Conservation (phyloP, 2,329 filamentous ascomycete genomes). For the Aspergillus quadrilineatus region DNA sequence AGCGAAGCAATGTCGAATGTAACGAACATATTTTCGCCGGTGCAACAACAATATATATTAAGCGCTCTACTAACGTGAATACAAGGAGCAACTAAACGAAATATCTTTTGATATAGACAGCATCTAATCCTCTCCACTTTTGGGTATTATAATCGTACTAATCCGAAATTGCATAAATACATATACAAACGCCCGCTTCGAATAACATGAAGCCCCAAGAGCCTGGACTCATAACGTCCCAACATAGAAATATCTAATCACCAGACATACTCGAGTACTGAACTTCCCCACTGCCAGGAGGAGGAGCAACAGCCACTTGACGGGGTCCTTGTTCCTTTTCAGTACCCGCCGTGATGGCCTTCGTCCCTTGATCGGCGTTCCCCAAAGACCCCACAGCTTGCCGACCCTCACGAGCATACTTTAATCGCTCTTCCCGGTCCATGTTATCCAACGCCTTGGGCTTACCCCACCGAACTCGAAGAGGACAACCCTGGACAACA, state of each 20-base stretch:
- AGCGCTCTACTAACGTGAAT: too few species aligned
- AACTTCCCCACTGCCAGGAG: conserved; percentile 74
- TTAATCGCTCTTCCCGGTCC: conserved; percentile 78
- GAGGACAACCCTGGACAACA: conserved; percentile 84
- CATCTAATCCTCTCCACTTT: conserved; percentile 14
- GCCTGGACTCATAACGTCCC: conserved; percentile 16
- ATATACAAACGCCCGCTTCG: conserved; percentile 35
- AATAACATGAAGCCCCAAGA: conserved; percentile 25
- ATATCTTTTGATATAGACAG: too few species aligned
- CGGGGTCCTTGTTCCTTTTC: conserved; percentile 38
- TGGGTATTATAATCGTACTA: conserved; percentile 20
- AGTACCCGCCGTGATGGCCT: conserved; percentile 37
- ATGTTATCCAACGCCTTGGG: conserved; percentile 89
- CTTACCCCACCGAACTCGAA: conserved; percentile 88
- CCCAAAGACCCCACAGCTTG: conserved; percentile 54
- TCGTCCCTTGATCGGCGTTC: conserved; percentile 37
- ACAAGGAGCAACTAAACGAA: too few species aligned
- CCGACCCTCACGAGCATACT: conserved; percentile 77
- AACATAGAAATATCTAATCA: conserved; percentile 53
- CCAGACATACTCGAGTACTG: conserved; percentile 84
- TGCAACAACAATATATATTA: too few species aligned
- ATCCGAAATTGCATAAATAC: conserved; percentile 25
- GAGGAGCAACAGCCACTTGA: conserved; percentile 63
- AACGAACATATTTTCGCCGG: too few species aligned
- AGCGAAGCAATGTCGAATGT: too few species aligned